Percentiles rank a stretch among this genome's conserved stretches.
Evolutionary conservation across 768 basidiomycete genomes (phyloP).

Genomic region (Trametes cinnabarina): DNA sequence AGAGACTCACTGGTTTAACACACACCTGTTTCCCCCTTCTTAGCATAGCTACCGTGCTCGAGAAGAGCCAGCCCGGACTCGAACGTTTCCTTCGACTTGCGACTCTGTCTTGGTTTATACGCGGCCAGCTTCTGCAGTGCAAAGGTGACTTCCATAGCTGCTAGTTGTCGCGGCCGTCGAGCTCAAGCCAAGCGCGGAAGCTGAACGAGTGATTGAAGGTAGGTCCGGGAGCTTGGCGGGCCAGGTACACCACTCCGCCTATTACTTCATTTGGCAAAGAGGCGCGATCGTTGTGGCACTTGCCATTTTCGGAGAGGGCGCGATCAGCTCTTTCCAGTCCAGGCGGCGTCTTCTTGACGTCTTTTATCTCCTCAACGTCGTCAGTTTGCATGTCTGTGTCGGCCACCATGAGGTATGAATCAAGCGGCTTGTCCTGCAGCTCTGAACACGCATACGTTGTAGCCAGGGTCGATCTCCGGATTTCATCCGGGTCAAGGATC

Average conservation of each 20-base stretch:
- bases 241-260: neutral
- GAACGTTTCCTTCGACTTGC: slow-evolving; percentile 36
- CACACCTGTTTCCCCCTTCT: slow-evolving; percentile 34
- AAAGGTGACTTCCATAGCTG: slow-evolving; percentile 31
- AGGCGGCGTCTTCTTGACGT: no score
- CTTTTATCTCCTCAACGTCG: neutral
- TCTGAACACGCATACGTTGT: neutral
- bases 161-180: neutral
- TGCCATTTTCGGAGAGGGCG: neutral
- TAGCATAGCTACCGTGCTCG: slow-evolving; percentile 27
- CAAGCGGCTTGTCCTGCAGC: neutral
- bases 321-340: neutral
- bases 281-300: neutral
- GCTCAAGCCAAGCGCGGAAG: neutral
- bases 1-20: no score
- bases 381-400: neutral
- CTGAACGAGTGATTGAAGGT: no score
- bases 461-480: slow-evolving; percentile 19
- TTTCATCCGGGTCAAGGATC: slow-evolving; percentile 47
- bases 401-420: neutral
- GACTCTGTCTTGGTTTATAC: slow-evolving; percentile 31
- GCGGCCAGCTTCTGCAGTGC: slow-evolving; percentile 36
- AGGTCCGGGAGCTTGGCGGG: neutral
- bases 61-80: slow-evolving; percentile 33
- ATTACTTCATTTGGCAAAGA: neutral